Evolutionary conservation across 2,329 filamentous ascomycete genomes (phyloP).

Genomic region (Alternaria novae-zelandiae): DNA sequence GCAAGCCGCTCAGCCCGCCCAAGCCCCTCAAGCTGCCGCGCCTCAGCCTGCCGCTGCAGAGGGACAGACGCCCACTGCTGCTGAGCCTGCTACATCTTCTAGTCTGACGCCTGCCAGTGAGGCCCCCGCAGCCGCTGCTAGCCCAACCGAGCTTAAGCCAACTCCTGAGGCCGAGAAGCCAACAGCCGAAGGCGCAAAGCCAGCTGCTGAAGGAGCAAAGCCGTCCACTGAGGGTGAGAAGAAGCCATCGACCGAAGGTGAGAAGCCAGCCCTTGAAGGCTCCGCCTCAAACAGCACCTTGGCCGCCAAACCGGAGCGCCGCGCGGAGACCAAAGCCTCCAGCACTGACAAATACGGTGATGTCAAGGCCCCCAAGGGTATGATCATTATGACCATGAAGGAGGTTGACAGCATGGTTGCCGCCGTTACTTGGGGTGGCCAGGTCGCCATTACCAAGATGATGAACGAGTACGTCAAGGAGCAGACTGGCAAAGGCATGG

Average conservation of each 20-base stretch:
- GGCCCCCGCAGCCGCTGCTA: neutral
- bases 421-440: constrained; percentile 33
- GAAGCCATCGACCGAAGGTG: constrained; percentile 5
- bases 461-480: constrained; percentile 43
- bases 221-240: constrained; percentile 6
- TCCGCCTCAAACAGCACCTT: constrained; percentile 19
- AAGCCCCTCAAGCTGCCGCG: neutral
- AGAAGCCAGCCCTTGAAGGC: constrained; percentile 10
- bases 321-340: constrained; percentile 11
- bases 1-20: constrained; percentile 10
- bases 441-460: constrained; percentile 42
- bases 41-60: constrained; percentile 1
- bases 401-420: constrained; percentile 42
- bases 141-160: neutral
- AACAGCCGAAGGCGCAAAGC: constrained; percentile 7
- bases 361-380: constrained; percentile 29
- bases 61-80: constrained; percentile 7
- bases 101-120: neutral
- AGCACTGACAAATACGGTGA: constrained; percentile 30
- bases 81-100: neutral
- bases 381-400: constrained; percentile 44
- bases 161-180: constrained; percentile 4
- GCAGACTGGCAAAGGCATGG: constrained; percentile 27
- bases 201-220: constrained; percentile 4
- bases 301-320: constrained; percentile 22